phyloP scores from a whole-genome alignment of 176 grass and related monocot genomes.

The sorghum (Sorghum bicolor) region DNA sequence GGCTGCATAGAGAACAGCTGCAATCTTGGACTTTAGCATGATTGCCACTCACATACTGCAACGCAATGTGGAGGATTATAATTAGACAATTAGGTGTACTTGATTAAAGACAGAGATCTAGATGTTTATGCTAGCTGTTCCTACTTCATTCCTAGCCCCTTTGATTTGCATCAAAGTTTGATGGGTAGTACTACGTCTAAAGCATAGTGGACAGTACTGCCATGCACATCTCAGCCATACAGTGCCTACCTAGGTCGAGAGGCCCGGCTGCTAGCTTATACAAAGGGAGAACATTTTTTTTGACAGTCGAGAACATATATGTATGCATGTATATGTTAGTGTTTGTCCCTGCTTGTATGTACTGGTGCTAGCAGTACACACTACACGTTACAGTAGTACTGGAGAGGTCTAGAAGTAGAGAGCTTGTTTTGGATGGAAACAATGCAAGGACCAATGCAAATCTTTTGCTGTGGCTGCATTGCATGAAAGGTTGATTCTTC shows the following conservation, averaged over 20 bases:
- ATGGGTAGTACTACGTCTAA: background rate
- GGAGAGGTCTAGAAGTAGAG: slow-evolving; percentile 4
- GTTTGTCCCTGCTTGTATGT: slow-evolving; percentile 37
- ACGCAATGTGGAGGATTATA: slow-evolving; percentile 16
- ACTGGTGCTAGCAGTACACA: background rate
- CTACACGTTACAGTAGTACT: background rate
- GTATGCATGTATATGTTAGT: slow-evolving; percentile 22
- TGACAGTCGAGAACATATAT: background rate
- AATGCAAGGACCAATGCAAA: slow-evolving; percentile 18
- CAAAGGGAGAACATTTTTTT: slow-evolving; percentile 24
- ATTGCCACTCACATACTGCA: slow-evolving; percentile 44
- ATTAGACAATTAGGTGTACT: slow-evolving; percentile 47
- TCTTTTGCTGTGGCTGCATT: slow-evolving; percentile 41
- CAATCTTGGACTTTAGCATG: slow-evolving; percentile 63
- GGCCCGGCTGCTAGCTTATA: slow-evolving; percentile 13
- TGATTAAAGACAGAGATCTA: slow-evolving; percentile 47
- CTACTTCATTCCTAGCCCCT: slow-evolving; percentile 14
- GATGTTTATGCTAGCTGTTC: slow-evolving; percentile 35
- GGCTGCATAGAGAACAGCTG: slow-evolving; percentile 43
- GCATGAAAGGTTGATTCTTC: slow-evolving; percentile 52
- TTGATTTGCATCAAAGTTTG: slow-evolving; percentile 32
- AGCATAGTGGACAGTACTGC: background rate
- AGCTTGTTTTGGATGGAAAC: background rate
- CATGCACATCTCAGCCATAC: slow-evolving; percentile 15
- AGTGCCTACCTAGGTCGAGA: slow-evolving; percentile 19